Conservation (phyloP, 805 yeast genomes). For the Monosporozyma servazzii region DNA sequence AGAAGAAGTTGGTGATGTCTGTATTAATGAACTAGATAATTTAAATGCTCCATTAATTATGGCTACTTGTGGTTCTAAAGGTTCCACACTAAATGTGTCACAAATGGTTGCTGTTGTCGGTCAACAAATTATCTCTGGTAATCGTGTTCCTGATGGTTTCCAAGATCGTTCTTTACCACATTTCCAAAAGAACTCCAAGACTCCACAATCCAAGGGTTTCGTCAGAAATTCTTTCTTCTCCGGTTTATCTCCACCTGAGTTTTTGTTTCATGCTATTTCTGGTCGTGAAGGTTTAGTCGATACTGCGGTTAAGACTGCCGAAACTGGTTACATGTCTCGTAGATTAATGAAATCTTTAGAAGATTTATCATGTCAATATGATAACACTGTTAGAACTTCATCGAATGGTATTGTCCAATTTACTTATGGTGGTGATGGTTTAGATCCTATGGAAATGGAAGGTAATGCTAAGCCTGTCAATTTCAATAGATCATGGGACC, state of each 20-base stretch:
- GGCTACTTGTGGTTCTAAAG: constrained; percentile 99
- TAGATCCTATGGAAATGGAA: constrained; percentile 98
- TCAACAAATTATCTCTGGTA: constrained; percentile 96
- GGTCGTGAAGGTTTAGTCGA: constrained; percentile 99
- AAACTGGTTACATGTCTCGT: constrained; percentile 97
- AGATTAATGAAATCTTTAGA: constrained; percentile 96
- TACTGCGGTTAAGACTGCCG: constrained; percentile 99
- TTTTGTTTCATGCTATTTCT: constrained; percentile 95
- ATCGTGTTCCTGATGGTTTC: constrained; percentile 99
- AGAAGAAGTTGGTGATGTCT: constrained; percentile 98
- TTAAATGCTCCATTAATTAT: constrained; percentile 93
- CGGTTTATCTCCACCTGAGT: constrained; percentile 94
- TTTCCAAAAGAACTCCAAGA: constrained; percentile 88
- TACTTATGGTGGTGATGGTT: constrained; percentile 96
- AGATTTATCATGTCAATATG: constrained; percentile 89
- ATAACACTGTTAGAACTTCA: constrained; percentile 89
- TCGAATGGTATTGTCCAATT: constrained; percentile 95
- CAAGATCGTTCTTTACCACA: constrained; percentile 98
- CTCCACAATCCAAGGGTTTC: constrained; percentile 97
- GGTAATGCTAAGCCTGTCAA: constrained; percentile 97
- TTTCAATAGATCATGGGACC: constrained; percentile 90
- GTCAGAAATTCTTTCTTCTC: constrained; percentile 92
- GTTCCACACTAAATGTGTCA: constrained; percentile 94
- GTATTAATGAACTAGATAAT: constrained; percentile 82
- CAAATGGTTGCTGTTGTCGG: constrained; percentile 99